Evolutionary conservation across 176 grass and related monocot genomes (phyloP), one percentile per base, ranked within the genome.

Genomic region (Thalia dealbata): DNA sequence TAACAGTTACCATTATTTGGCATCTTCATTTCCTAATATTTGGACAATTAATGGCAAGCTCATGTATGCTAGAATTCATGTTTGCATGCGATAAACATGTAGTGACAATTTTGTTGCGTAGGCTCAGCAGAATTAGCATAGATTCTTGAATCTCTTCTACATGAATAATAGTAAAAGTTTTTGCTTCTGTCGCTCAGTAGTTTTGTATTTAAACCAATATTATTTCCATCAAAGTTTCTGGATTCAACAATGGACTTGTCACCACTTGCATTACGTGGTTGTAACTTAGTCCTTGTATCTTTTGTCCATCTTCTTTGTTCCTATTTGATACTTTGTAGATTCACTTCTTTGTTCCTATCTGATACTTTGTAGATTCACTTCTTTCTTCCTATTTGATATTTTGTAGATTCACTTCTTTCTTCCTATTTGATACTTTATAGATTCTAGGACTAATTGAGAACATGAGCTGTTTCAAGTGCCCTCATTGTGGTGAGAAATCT

Each of bases 391-490:
- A n/a, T n/a, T n/a, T n/a, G n/a, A n/a, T n/a, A n/a, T n/a, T n/a
- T n/a, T n/a, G n/a, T n/a, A n/a, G n/a, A n/a, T n/a, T n/a, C n/a
- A n/a, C n/a, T n/a, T n/a, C n/a, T n/a, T n/a, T n/a, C n/a, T n/a
- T n/a, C n/a, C n/a, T n/a, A n/a, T n/a, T n/a, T n/a, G n/a, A n/a
- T n/a, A n/a, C n/a, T n/a, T n/a, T n/a, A n/a, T n/a, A n/a, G n/a
- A 92, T 97, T 78, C 69, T 97, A 72, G 90, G 95, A 54, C 61
- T 97, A 68, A 77, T 97, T 67, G 95, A 97, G 78, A 97, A 97
- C 80, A 97, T 97, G 90, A 97, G 95, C 52, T 97, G 82, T 59
- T 97, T 97, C 82, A 86, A 88, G 73, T 97, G 95, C 68, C 95
- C 95, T 59, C 87, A 91, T 7, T 97, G 95, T 55, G 87, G 84